A percentile compares a stretch with the other conserved stretches of the same genome.
These are phyloP conservation scores for Claviceps lovelessii DNA, from an alignment of 2,329 filamentous ascomycete genomes.

Conservation along the genomic window DNA sequence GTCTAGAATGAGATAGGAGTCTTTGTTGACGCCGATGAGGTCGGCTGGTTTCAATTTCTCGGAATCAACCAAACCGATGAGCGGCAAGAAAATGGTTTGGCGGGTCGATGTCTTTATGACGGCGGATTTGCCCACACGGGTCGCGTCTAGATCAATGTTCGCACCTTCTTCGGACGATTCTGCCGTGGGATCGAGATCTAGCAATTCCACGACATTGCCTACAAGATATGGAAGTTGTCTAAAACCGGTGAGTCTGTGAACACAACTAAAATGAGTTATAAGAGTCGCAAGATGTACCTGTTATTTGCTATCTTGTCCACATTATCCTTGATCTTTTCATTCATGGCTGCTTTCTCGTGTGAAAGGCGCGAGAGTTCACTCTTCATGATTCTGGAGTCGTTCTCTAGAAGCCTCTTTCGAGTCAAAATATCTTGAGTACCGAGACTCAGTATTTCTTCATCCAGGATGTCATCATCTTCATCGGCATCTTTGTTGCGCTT, in stretches of 20 bases:
- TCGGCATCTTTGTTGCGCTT: conserved; percentile 37
- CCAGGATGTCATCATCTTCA: conserved; percentile 67
- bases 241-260: conserved; percentile 4
- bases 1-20: conserved; percentile 93
- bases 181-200: conserved; percentile 89
- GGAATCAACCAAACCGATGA: conserved; percentile 93
- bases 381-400: conserved; percentile 97
- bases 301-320: conserved; percentile 99
- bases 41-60: conserved; percentile 90
- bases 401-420: conserved; percentile 81
- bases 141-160: conserved; percentile 96
- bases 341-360: conserved; percentile 92
- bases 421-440: conserved; percentile 92
- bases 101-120: conserved; percentile 98
- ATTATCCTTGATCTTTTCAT: conserved; percentile 98
- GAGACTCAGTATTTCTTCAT: conserved; percentile 83
- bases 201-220: conserved; percentile 91
- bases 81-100: conserved; percentile 94
- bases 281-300: conserved; percentile 41
- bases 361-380: conserved; percentile 88
- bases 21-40: conserved; percentile 96
- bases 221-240: conserved; percentile 97
- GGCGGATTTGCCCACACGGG: conserved; percentile 89
- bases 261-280: not conserved
- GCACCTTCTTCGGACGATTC: conserved; percentile 96